Percentiles rank a stretch among this genome's conserved stretches.
phyloP scores from a whole-genome alignment of 257 asterid species.

The Solanum bulbocastanum region DNA sequence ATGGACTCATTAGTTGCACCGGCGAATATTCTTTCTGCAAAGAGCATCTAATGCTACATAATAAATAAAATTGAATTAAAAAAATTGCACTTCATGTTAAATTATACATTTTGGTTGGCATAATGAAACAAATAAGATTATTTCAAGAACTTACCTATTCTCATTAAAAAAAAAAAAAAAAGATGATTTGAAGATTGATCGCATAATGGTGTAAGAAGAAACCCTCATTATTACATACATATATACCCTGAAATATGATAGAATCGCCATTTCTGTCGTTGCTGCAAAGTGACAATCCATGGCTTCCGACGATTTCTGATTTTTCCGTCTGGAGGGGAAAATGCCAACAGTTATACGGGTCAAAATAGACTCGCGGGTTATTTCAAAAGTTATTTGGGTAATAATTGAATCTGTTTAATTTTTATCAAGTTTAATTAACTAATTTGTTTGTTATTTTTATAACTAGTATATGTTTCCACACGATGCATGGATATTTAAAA shows the following conservation, averaged over 20 bases:
- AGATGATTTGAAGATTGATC: not conserved
- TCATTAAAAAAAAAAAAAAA: too few relatives aligned
- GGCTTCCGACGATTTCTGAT: not conserved
- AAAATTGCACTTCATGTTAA: not conserved
- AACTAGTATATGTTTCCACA: too few relatives aligned
- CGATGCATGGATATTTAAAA: too few relatives aligned
- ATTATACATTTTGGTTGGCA: not conserved
- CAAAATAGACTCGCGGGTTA: too few relatives aligned
- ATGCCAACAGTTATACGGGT: too few relatives aligned
- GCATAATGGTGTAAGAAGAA: not conserved
- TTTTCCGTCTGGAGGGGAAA: not conserved
- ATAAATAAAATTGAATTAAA: not conserved
- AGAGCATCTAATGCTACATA: not conserved
- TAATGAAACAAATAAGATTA: not conserved
- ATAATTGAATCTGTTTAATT: too few relatives aligned
- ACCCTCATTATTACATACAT: not conserved
- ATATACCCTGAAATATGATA: not conserved
- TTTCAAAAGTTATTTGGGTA: too few relatives aligned
- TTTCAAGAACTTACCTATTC: not conserved
- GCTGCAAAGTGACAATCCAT: not conserved
- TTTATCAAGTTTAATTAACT: too few relatives aligned
- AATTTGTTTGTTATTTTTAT: too few relatives aligned
- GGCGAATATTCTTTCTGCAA: not conserved
- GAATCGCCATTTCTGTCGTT: not conserved
- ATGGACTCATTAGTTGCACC: not conserved